These are phyloP conservation scores for Penicillium palitans DNA, from an alignment of 2,329 filamentous ascomycete genomes.

Conservation along the genomic window DNA sequence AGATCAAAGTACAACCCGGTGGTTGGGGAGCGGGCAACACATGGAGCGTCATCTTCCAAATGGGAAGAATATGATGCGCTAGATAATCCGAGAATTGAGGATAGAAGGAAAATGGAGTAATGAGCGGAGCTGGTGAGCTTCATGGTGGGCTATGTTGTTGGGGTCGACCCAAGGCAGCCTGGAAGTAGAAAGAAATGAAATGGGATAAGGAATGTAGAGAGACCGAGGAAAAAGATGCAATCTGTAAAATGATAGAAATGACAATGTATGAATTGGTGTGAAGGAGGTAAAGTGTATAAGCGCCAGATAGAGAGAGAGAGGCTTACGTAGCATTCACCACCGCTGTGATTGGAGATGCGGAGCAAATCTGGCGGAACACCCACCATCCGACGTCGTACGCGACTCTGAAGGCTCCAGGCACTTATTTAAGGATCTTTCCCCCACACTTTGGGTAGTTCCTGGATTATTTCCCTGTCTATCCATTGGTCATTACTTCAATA, in stretches of 20 bases:
- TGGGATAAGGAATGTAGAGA: constrained; percentile 13
- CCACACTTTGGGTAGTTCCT: background rate
- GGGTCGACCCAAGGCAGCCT: constrained; percentile 7
- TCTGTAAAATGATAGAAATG: constrained; percentile 3
- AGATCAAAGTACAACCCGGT: constrained; percentile 65
- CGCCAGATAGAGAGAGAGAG: background rate
- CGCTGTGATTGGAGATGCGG: constrained; percentile 18
- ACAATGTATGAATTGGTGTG: background rate
- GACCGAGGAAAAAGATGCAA: background rate
- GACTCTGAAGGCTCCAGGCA: background rate
- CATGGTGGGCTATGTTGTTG: constrained; percentile 30
- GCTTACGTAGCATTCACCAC: constrained; percentile 23
- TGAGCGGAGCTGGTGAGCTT: constrained; percentile 33
- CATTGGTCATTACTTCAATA: constrained; percentile 15
- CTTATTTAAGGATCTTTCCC: constrained; percentile 13
- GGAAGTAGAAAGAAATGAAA: constrained; percentile 4
- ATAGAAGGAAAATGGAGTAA: constrained; percentile 36
- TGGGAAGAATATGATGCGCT: constrained; percentile 40
- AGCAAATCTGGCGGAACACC: constrained; percentile 16
- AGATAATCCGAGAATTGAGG: constrained; percentile 32
- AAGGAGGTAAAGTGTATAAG: background rate
- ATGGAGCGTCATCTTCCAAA: constrained; percentile 52
- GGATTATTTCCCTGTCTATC: constrained; percentile 6
- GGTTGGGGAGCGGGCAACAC: constrained; percentile 62
- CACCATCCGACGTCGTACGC: constrained; percentile 25